Conservation (phyloP, 306 rosid genomes). For the Quercus dentata region DNA sequence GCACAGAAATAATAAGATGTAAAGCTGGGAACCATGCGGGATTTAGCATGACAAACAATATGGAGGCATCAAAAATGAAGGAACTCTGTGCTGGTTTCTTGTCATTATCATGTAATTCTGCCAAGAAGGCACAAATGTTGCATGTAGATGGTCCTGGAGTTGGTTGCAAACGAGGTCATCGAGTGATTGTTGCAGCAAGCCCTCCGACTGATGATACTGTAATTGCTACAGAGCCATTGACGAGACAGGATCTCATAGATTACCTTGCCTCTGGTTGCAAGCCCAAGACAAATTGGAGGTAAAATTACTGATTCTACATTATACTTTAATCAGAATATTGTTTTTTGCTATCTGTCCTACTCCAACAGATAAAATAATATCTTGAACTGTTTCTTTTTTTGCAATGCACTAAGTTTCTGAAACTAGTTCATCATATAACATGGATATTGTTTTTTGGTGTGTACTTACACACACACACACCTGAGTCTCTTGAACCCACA, state of each 20-base stretch:
- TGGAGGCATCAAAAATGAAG: slow-evolving; percentile 36
- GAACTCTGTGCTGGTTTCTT: slow-evolving; percentile 37
- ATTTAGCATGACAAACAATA: slow-evolving; percentile 25
- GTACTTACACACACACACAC: no score
- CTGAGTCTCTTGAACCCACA: no score
- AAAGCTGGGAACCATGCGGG: slow-evolving; percentile 23
- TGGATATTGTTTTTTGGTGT: background rate
- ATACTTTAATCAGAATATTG: background rate
- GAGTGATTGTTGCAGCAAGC: slow-evolving; percentile 72
- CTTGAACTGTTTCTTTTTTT: background rate
- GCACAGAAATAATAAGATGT: slow-evolving; percentile 22
- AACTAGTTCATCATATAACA: background rate
- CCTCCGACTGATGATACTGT: slow-evolving; percentile 94
- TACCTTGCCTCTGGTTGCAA: slow-evolving; percentile 84
- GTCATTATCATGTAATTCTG: slow-evolving; percentile 32
- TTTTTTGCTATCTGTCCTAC: background rate
- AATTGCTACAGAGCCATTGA: slow-evolving; percentile 65
- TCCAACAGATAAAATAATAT: background rate
- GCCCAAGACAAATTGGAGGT: slow-evolving; percentile 47
- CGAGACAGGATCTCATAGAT: slow-evolving; percentile 72
- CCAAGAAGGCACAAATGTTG: slow-evolving; percentile 30
- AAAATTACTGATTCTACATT: background rate
- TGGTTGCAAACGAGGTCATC: slow-evolving; percentile 30
- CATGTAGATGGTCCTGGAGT: slow-evolving; percentile 21
- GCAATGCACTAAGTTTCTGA: background rate